phyloP scores from a whole-genome alignment of 768 basidiomycete genomes.

The Amanita jacksonii region DNA sequence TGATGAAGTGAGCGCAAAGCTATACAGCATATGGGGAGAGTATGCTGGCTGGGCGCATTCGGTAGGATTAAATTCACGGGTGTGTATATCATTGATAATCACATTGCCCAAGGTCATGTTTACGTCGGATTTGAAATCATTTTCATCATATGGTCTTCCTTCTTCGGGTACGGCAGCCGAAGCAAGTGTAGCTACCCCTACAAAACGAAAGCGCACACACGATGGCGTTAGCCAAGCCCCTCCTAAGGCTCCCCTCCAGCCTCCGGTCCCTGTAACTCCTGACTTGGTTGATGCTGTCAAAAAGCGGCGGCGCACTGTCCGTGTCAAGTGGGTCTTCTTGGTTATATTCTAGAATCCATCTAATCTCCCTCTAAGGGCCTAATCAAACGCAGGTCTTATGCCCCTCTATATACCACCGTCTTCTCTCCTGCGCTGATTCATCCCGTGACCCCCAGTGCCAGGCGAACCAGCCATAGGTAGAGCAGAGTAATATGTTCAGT shows the following conservation, averaged over 20 bases:
- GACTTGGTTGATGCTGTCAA: conserved; percentile 5
- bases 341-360: background rate
- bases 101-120: conserved; percentile 47
- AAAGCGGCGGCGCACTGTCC: conserved; percentile 5
- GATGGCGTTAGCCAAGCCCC: background rate
- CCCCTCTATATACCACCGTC: no score
- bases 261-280: background rate
- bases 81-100: background rate
- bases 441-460: no score
- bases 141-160: conserved; percentile 41
- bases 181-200: background rate
- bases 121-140: conserved; percentile 64
- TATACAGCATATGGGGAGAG: conserved; percentile 65
- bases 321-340: conserved; percentile 1
- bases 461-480: no score
- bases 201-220: conserved; percentile 2
- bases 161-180: background rate
- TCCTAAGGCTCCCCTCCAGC: background rate
- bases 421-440: no score
- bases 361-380: background rate
- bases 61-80: conserved; percentile 28
- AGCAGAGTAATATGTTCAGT: no score
- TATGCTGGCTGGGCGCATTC: conserved; percentile 91
- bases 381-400: background rate
- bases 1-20: conserved; percentile 53